Evolutionary conservation across 1,139 yeast species (phyloP), one percentile per base, ranked within the genome.

Genomic region (Zygosaccharomyces sapae): DNA sequence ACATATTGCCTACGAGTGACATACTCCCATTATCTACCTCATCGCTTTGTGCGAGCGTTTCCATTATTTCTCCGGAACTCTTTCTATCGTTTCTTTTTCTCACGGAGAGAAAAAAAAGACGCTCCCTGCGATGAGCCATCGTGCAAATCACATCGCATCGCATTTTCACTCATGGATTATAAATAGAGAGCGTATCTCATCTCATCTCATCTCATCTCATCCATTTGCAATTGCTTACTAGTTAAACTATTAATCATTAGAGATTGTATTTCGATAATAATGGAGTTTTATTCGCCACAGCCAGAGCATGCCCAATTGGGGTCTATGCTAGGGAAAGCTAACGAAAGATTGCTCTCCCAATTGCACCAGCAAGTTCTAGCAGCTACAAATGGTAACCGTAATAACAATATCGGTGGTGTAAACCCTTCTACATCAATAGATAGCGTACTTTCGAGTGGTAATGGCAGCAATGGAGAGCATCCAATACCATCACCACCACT

Each of bases 401-500:
- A 44, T 8, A 36, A 34, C 12, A 48, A 44, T 13, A 43, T 34
- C 25, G 41, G 50, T 22, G 22, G 38, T 27, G 48, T 49, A 33
- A 33, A 48, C 19, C 48, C 43, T 35, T 34, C 41, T 20, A 43
- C 47, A 29, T 40, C 47, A 38, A 22, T 43, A 38, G 52, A 56
- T 36, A 18, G 50, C 2, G 25, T 48, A 16, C 36, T 48, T n/a
- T 37, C 40, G 4, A 27, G 12, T 27, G 31, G 13, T 9, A 27
- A 27, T 27, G 31, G 31, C 12, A 27, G 31, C n/a, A 27, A 27
- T 16, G 16, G 16, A 36, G 62, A 55, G 31, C 52, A 50, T 12
- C 46, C 52, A 31, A 59, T 62, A 10, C 66, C 63, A 1, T 62
- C 67, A 16, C 67, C 67, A 5, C 67, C 67, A 5, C 48, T 62